Evolutionary conservation across 495 filamentous ascomycete species (phyloP), one percentile per base, ranked within the genome.

Genomic region (Tricharina praecox): DNA sequence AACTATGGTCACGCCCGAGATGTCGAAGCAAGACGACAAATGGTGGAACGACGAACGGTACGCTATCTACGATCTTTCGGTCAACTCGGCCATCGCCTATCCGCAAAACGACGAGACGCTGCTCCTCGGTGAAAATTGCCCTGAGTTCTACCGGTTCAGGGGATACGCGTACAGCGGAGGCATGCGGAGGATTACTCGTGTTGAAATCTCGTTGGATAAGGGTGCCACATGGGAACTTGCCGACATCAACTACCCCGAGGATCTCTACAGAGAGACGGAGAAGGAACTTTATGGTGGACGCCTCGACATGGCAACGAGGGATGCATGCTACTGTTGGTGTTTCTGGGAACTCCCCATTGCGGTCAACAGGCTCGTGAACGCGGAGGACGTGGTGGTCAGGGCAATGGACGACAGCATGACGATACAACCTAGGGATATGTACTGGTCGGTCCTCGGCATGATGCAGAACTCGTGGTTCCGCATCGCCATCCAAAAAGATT

Each of bases 381-480:
- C 81, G 3, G 70, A 75, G 34, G 86, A 88, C 50, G 74, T 95
- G 13, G 67, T 93, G 39, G 79, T 94, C 5, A 70, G 88, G 39
- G 82, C 82, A 3, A 93, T 93, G 83, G 88, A 96, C 57, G 88
- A 96, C 39, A 75, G 79, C 24, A 76, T 96, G 75, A 81, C 78
- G 55, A 67, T 85, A 0, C 86, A 93, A 58, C 87, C 88, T 4
- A 70, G 81, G 49, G 88, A 96, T 54, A 93, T 93, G 81, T 96
- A 96, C 64, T 96, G 88, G 88, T 82, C 75, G 48, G 87, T 94
- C 15, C 66, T 95, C 34, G 88, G 88, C 0, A 96, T 96, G 88
- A 96, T 96, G 88, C 93, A 96, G 61, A 95, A 93, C 57, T 81
- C 86, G 4, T 96, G 88, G 88, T 96, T 79, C 62, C 70, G 88